Percentiles rank a stretch among this genome's conserved stretches.
phyloP scores from a whole-genome alignment of 768 basidiomycete genomes.

The Brasilioporus rufonigricans region DNA sequence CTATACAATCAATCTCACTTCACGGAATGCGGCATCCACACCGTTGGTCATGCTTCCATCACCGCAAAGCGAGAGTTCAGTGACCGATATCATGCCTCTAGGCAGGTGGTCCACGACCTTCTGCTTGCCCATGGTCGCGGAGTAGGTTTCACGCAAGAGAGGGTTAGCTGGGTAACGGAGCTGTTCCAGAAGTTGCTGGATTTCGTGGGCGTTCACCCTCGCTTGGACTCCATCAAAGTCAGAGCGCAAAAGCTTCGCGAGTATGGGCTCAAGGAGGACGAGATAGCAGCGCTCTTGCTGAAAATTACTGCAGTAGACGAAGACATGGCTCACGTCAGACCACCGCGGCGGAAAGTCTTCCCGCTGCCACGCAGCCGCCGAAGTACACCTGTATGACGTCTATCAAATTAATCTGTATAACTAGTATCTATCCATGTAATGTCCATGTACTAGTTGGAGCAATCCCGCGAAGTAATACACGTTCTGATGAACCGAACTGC shows the following conservation, averaged over 20 bases:
- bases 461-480: background rate
- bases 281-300: conserved; percentile 16
- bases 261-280: conserved; percentile 25
- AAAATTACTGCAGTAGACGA: conserved; percentile 24
- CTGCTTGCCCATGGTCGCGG: conserved; percentile 18
- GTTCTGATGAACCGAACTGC: background rate
- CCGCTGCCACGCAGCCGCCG: conserved; percentile 10
- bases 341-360: conserved; percentile 6
- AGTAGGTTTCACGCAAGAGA: conserved; percentile 21
- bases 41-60: conserved; percentile 32
- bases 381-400: conserved; percentile 4
- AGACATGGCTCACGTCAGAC: conserved; percentile 13
- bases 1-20: conserved; percentile 23
- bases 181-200: conserved; percentile 25
- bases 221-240: conserved; percentile 19
- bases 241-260: conserved; percentile 26
- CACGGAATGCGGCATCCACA: conserved; percentile 17
- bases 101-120: conserved; percentile 23
- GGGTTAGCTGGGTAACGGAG: conserved; percentile 23
- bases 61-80: conserved; percentile 32
- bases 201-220: conserved; percentile 21
- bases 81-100: conserved; percentile 25
- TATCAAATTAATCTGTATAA: conserved; percentile 6
- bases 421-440: conserved; percentile 7
- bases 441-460: background rate